Conservation (phyloP, 2,329 filamentous ascomycete genomes). For the Ophiostoma triangulosporum region DNA sequence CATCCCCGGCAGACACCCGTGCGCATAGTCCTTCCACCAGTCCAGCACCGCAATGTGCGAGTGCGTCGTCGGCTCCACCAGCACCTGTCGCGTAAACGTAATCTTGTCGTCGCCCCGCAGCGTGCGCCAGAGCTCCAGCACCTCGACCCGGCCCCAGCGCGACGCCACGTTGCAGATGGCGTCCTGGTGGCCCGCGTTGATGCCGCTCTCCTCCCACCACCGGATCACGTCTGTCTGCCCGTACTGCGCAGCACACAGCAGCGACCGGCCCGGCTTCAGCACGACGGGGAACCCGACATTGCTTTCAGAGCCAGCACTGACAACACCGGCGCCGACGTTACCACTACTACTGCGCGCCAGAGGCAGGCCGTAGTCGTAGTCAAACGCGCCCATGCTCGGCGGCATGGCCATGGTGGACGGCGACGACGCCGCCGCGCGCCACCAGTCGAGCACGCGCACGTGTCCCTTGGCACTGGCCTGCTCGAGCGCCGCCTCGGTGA, state of each 20-base stretch:
- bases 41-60: conserved; percentile 74
- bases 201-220: conserved; percentile 78
- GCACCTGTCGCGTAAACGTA: conserved; percentile 25
- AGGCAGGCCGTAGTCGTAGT: background rate
- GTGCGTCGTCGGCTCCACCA: conserved; percentile 78
- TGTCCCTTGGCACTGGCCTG: conserved; percentile 76
- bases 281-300: conserved; percentile 23
- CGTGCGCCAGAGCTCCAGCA: conserved; percentile 71
- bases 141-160: conserved; percentile 69
- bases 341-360: background rate
- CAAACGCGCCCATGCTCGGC: conserved; percentile 21
- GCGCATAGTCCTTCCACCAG: conserved; percentile 72
- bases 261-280: conserved; percentile 71
- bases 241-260: conserved; percentile 71
- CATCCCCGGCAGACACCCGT: conserved; percentile 40
- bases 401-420: conserved; percentile 20
- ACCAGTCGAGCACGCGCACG: conserved; percentile 83
- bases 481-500: conserved; percentile 77
- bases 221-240: conserved; percentile 64
- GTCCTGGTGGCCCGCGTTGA: conserved; percentile 68
- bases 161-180: conserved; percentile 73
- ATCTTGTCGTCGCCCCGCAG: conserved; percentile 47
- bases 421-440: conserved; percentile 48
- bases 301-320: background rate
- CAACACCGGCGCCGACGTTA: background rate